Evolutionary conservation across 306 rosid species (phyloP), one percentile per base, ranked within the genome.

Genomic region (Cucurbita ficifolia): DNA sequence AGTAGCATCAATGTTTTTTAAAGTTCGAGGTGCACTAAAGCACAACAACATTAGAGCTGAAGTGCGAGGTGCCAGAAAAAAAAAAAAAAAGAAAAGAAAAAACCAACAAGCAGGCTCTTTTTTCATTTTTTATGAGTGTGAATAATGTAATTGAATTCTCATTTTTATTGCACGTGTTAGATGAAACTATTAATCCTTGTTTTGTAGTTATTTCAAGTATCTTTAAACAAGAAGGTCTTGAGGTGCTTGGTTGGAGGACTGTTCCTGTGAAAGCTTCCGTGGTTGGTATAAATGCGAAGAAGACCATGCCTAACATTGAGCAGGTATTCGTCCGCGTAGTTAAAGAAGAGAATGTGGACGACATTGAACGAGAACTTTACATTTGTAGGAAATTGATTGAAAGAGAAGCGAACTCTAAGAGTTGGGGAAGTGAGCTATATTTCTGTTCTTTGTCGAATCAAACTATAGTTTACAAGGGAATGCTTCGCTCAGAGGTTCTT

Each of bases 401-500:
- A 83, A 94, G 85, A 80, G 92, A 92, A 76, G 89, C 79, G 74
- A 86, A 78, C 82, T 84, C 92, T 43, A 88, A 89, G 83, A 87
- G 85, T 89, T 94, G 97, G 98, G 98, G 90, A 81, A 83, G 80
- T 82, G 98, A 94, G 79, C 96, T 89, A 81, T 94, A 94, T 84
- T 87, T 94, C 89, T 94, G 98, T 84, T 94, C 98, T 77, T 87
- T 94, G 79, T 94, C 98, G 75, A 94, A 90, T 89, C 96, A 83
- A 87, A 94, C 97, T 75, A 84, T 94, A 80, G 95, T 94, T 78
- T 94, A 94, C 92, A 94, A 94, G 78, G 98, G 98, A 84, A 94
- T 94, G 98, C 98, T 94, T 82, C 98, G 98, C 63, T 94, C 98
- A 43, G 95, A 86, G 91, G 97, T 85, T 83, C 96, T 94, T 79